phyloP scores from a whole-genome alignment of 2,329 filamentous ascomycete genomes.

The Metarhizium brunneum region DNA sequence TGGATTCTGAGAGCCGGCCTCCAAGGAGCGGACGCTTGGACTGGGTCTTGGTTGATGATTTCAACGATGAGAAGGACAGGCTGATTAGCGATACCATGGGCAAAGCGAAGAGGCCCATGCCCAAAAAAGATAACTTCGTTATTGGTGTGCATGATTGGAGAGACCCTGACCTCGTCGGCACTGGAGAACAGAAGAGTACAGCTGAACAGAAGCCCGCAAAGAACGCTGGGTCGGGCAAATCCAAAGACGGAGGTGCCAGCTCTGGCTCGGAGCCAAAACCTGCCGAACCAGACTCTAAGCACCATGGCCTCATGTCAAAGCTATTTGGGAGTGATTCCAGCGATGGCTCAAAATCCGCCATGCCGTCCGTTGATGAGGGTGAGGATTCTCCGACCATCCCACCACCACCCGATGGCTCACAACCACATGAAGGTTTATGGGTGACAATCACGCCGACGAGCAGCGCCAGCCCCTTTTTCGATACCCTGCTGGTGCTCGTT shows the following conservation, averaged over 20 bases:
- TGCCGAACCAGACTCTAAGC: constrained; percentile 25
- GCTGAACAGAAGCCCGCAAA: constrained; percentile 1
- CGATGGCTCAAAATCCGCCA: constrained; percentile 12
- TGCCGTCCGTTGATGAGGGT: constrained; percentile 14
- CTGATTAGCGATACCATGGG: constrained; percentile 30
- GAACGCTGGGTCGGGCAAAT: constrained; percentile 2
- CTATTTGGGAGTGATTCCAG: constrained; percentile 36
- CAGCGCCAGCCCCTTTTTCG: constrained; percentile 87
- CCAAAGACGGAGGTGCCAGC: not conserved
- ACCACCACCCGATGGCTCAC: not conserved
- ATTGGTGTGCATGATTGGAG: constrained; percentile 86
- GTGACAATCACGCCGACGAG: constrained; percentile 91
- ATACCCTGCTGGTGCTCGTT: constrained; percentile 92
- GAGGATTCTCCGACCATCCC: constrained; percentile 3
- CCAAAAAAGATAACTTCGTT: constrained; percentile 45
- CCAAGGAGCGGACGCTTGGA: constrained; percentile 66
- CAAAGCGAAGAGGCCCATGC: constrained; percentile 14
- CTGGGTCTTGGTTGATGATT: constrained; percentile 62
- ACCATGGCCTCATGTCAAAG: constrained; percentile 35
- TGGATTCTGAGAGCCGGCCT: constrained; percentile 49
- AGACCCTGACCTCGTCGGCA: constrained; percentile 50
- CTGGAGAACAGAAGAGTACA: constrained; percentile 1
- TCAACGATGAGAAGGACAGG: constrained; percentile 45
- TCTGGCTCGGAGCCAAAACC: not conserved
- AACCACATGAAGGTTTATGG: constrained; percentile 66